Evolutionary conservation across 169 alveolate species (phyloP), one percentile per base, ranked within the genome.

Genomic region (Cryptosporidium canis): DNA sequence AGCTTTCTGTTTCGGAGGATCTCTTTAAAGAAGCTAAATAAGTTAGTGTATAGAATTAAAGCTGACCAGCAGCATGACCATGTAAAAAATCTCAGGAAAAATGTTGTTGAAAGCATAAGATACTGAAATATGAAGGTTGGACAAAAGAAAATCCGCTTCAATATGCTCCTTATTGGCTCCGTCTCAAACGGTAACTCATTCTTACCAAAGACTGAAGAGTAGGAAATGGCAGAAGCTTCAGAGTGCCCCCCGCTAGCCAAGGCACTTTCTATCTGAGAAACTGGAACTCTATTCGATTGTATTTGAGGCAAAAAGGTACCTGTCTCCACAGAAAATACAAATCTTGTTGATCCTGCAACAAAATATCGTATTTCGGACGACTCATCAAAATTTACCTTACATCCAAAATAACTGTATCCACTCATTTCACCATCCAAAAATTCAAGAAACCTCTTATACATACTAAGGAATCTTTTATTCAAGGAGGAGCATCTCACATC

Each of bases 11-110:
- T 35, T 21, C 66, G 21, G 1, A 55, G 21, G 16, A 35, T 43
- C 16, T 77, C 85, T 43, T 27, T 61, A 56, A 77, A 33, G 39
- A 77, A 39, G 24, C 66, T 29, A 18, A 21, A 21, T 21, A 61
- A 27, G 31, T 58, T 77, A 8, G 77, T 77, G 39, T 77, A 77
- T 24, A 77, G 6, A 14, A 77, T 77, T 24, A 77, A 43, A 39
- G 39, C 43, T 18, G 77, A 58, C 85, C 85, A 77, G 27, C 70
- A 77, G 5, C 55, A 39, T 11, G 85, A 77, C 70, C 70, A 77
- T 14, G 85, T 58, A 9, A 39, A 29, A 61, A 55, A 77, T 9
- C 71, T 61, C 2, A 77, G 35, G 43, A 77, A 77, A 31, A 77
- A 77, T 5, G 85, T 58, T 18, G 85, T 61, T 39, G 63, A 77